Percentiles rank a stretch among this genome's conserved stretches.
phyloP scores from a whole-genome alignment of 1,139 yeast genomes.

The Yamadazyma epiphylla region DNA sequence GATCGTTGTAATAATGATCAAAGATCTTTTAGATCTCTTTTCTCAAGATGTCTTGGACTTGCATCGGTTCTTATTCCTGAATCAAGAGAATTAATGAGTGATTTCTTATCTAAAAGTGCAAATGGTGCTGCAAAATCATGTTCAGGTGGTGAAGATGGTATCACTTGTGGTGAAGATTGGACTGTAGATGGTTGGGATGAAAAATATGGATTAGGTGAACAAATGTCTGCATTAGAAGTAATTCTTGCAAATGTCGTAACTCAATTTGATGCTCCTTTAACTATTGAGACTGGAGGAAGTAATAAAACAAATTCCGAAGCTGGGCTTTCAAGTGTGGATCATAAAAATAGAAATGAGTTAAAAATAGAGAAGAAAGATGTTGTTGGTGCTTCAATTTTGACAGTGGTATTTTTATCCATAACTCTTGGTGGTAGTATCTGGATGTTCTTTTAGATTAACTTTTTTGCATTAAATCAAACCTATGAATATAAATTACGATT shows the following conservation, averaged over 20 bases:
- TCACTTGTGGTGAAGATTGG: conserved; percentile 76
- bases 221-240: conserved; percentile 36
- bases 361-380: conserved; percentile 33
- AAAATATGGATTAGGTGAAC: conserved; percentile 72
- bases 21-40: conserved; percentile 71
- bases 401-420: conserved; percentile 37
- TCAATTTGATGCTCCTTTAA: conserved; percentile 27
- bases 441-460: conserved; percentile 43
- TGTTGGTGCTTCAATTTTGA: conserved; percentile 48
- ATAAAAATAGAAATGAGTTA: conserved; percentile 26
- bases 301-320: conserved; percentile 43
- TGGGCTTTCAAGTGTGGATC: conserved; percentile 31
- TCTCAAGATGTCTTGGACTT: conserved; percentile 61
- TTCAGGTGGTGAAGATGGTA: conserved; percentile 67
- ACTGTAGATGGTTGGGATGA: conserved; percentile 55
- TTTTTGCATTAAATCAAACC: background rate
- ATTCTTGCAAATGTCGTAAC: conserved; percentile 2
- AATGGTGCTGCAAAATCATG: conserved; percentile 69
- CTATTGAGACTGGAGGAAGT: conserved; percentile 45
- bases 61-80: conserved; percentile 56
- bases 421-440: conserved; percentile 40
- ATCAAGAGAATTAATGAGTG: conserved; percentile 37
- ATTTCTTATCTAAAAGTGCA: conserved; percentile 50
- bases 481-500: background rate
- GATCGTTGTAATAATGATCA: conserved; percentile 69